Evolutionary conservation across 176 grass and related monocot genomes (phyloP).

Genomic region (Triticum dicoccoides): DNA sequence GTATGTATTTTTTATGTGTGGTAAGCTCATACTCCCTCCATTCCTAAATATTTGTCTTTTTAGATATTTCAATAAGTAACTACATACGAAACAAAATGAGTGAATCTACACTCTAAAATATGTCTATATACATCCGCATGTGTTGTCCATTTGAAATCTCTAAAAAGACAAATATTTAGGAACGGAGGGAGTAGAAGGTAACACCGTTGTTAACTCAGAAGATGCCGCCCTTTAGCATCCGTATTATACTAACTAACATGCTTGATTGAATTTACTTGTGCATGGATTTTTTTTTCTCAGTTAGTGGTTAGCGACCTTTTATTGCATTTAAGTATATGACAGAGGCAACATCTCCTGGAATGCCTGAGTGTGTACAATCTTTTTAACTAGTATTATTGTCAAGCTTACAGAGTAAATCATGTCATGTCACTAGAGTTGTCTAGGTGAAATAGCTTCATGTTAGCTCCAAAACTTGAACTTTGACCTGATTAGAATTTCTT

Average conservation of each 20-base stretch:
- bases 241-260: not conserved
- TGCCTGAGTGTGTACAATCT: not conserved
- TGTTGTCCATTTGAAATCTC: too few species aligned
- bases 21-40: not conserved
- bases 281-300: not conserved
- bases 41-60: too few species aligned
- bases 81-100: too few species aligned
- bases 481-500: constrained; percentile 2
- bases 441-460: constrained; percentile 12
- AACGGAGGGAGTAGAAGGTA: not conserved
- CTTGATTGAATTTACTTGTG: not conserved
- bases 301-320: not conserved
- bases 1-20: constrained; percentile 6
- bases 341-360: not conserved
- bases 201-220: not conserved
- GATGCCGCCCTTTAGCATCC: not conserved
- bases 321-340: not conserved
- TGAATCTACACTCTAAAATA: too few species aligned
- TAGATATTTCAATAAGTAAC: too few species aligned
- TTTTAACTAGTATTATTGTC: not conserved
- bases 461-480: not conserved
- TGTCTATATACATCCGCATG: too few species aligned
- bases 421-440: not conserved
- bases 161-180: too few species aligned
- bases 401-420: not conserved